Base-by-base conservation (phyloP, 106 monocot genomes). In the Allium fistulosum region DNA sequence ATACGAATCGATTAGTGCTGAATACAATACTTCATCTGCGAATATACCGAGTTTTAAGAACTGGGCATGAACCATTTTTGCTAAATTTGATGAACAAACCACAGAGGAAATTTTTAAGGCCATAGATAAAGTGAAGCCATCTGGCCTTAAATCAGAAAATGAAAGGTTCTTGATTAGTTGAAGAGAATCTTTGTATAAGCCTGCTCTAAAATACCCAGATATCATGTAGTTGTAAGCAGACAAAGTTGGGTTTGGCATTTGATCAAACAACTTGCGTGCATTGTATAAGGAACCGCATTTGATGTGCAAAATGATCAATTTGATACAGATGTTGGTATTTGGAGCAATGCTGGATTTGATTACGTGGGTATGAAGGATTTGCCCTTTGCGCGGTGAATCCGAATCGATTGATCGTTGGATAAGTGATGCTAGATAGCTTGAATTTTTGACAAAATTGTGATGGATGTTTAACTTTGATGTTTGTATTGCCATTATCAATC, bases 81-180 rank as follows among this genome's bases (percentile, higher is more conserved):
- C 74, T 13, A 83, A 51, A 17, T 53, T 18, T 9, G 63, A 22
- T 37, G 70, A 77, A 77, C 12, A 14, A 51, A 71, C 52, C 50
- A 10, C n/a, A 4, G 71, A 71, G 1, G 88, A 87, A 27, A 87
- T 61, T 73, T 92, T 97, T 49, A 92, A 68, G 55, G 72, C 77
- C 93, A 99, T 99, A 17, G 97, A 97, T 47, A 97, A 73, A 2
- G 83, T 79, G 69, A 99, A 99, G 58, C 68, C 74, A 16, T 99
- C 90, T 7, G 87, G 84, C 73, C 61, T 85, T 51, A 77, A 80
- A 53, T 71, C 79, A 6, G 67, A 74, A 57, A 80, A 74, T 2
- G 66, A 49, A 9, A 93, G 71, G 37, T 63, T 71, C 7, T 81
- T 61, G 14, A 87, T 71, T 22, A 99, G 72, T 3, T 59, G 62